A percentile compares a stretch with the other conserved stretches of the same genome.
Conservation (phyloP, 495 filamentous ascomycete genomes). For the Letharia lupina region DNA sequence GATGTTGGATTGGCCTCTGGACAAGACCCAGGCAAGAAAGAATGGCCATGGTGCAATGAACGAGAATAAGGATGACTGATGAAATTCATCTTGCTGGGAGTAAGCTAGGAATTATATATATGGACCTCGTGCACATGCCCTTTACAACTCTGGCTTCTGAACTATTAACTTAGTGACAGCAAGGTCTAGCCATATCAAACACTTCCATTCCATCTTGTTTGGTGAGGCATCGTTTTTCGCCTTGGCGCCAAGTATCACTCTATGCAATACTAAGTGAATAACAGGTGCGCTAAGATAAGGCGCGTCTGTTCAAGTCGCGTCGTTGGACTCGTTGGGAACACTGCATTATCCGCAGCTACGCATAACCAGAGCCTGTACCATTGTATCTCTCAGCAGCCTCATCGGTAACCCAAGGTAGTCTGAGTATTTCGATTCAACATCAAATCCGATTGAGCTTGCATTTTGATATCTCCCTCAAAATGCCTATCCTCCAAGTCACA, state of each 20-base stretch:
- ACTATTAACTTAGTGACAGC: too few species aligned
- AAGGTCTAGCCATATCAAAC: too few species aligned
- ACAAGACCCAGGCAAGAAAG: background rate
- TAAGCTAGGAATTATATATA: too few species aligned
- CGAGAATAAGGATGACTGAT: too few species aligned
- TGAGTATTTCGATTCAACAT: background rate
- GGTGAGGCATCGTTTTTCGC: too few species aligned
- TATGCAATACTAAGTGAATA: background rate
- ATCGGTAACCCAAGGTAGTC: background rate
- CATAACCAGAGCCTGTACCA: too few species aligned
- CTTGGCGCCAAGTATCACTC: background rate
- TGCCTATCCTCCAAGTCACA: conserved; percentile 23
- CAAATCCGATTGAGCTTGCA: background rate
- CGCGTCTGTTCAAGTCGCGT: conserved; percentile 11
- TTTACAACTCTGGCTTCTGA: too few species aligned
- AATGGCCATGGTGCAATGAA: background rate
- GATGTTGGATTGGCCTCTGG: conserved; percentile 1
- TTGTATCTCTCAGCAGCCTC: background rate
- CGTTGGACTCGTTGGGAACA: background rate
- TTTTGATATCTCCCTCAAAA: background rate
- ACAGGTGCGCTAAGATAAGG: conserved; percentile 15
- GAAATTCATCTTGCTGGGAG: too few species aligned
- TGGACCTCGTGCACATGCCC: too few species aligned
- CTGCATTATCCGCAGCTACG: too few species aligned
- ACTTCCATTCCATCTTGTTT: background rate